These are phyloP conservation scores for Ceratocystis colombiana DNA, from an alignment of 2,329 filamentous ascomycete genomes.

Conservation along the genomic window DNA sequence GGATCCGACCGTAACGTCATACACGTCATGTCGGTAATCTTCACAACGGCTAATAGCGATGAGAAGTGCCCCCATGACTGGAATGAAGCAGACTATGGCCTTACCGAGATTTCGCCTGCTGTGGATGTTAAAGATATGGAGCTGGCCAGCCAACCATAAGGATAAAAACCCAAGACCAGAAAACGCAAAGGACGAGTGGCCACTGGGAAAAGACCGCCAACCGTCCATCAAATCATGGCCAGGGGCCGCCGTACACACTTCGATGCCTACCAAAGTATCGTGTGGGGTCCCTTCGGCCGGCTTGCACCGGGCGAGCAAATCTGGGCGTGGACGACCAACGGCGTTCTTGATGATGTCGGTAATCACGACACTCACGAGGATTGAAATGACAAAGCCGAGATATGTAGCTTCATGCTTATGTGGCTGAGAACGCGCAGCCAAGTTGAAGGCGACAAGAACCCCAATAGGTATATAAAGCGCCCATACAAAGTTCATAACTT, in stretches of 20 bases:
- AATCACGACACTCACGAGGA: slow-evolving; percentile 69
- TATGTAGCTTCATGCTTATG: slow-evolving; percentile 81
- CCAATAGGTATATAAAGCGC: slow-evolving; percentile 61
- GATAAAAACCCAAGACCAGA: slow-evolving; percentile 65
- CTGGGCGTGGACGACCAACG: slow-evolving; percentile 61
- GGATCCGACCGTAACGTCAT: slow-evolving; percentile 55
- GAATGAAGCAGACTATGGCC: slow-evolving; percentile 47
- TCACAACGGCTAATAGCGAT: slow-evolving; percentile 60
- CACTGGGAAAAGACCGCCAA: slow-evolving; percentile 73
- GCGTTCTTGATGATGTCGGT: slow-evolving; percentile 89
- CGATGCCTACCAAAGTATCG: slow-evolving; percentile 49
- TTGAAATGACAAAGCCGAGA: slow-evolving; percentile 65
- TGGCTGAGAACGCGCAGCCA: slow-evolving; percentile 48
- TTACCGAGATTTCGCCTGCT: slow-evolving; percentile 45
- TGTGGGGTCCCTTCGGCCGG: slow-evolving; percentile 45
- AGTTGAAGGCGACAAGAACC: slow-evolving; percentile 56
- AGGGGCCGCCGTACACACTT: slow-evolving; percentile 62
- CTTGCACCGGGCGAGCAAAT: slow-evolving; percentile 64
- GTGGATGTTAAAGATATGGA: slow-evolving; percentile 43
- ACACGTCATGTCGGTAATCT: slow-evolving; percentile 62
- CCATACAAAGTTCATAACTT: slow-evolving; percentile 68
- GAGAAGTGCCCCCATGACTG: slow-evolving; percentile 53
- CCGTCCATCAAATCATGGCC: slow-evolving; percentile 67
- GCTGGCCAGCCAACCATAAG: slow-evolving; percentile 58
- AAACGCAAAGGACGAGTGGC: slow-evolving; percentile 71